Evolutionary conservation across 2,329 filamentous ascomycete genomes (phyloP).

Genomic region (Nemania sp.): DNA sequence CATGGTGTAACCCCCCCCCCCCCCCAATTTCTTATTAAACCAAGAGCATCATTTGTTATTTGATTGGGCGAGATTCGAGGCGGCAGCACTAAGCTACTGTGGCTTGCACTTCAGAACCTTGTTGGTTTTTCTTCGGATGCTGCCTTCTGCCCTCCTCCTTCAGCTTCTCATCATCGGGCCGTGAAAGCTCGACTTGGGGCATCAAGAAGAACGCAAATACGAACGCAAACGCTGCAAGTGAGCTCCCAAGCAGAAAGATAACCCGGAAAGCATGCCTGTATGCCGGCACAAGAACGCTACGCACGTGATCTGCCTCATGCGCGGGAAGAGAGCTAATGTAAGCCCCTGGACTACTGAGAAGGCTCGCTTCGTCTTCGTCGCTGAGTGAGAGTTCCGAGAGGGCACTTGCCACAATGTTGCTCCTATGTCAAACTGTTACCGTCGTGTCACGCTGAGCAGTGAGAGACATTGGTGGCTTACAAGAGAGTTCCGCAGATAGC

Average conservation of each 20-base stretch:
- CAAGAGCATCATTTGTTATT: too few species aligned
- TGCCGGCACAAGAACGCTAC: slow-evolving; percentile 42
- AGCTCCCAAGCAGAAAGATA: slow-evolving; percentile 46
- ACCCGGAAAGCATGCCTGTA: slow-evolving; percentile 45
- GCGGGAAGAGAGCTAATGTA: slow-evolving; percentile 39
- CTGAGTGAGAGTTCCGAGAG: slow-evolving; percentile 38
- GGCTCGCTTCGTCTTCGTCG: slow-evolving; percentile 29
- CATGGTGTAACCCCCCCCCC: too few species aligned
- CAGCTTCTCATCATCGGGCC: slow-evolving; percentile 42
- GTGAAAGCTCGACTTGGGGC: slow-evolving; percentile 45
- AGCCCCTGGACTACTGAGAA: slow-evolving; percentile 43
- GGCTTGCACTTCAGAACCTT: too few species aligned
- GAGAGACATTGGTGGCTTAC: slow-evolving; percentile 31
- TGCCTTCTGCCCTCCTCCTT: slow-evolving; percentile 32
- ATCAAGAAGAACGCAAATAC: slow-evolving; percentile 46
- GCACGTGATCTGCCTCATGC: slow-evolving; percentile 39
- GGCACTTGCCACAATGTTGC: slow-evolving; percentile 43
- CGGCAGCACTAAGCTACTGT: too few species aligned
- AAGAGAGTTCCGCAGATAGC: slow-evolving; percentile 47
- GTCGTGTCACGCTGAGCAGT: neutral
- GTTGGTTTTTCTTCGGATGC: neutral
- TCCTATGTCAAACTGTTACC: slow-evolving; percentile 34
- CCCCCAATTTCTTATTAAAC: too few species aligned
- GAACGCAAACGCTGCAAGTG: slow-evolving; percentile 44
- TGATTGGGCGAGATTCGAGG: too few species aligned